Base-by-base conservation (phyloP, 306 rosid genomes). In the Begonia loranthoides region DNA sequence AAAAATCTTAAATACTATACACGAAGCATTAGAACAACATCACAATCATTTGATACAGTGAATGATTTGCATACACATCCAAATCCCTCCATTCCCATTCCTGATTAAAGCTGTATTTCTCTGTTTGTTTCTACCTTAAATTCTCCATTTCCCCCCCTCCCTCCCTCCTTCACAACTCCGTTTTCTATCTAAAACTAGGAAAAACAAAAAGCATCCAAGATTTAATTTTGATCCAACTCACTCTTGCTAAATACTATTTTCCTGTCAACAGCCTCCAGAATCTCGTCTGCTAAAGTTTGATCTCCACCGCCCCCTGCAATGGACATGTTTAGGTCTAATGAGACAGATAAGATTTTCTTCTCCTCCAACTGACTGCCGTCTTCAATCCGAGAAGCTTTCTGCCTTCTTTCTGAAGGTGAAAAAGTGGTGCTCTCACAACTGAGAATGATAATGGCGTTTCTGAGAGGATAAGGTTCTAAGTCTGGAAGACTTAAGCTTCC, bases 401-500 rank as follows among this genome's bases (percentile, higher is more conserved):
- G 49, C 53, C 56, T 49, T 54, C 65, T 69, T 47, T 38, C 10
- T 13, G 70, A 53, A 57, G 65, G 49, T 67, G 56, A 64, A 13
- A 65, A 40, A 53, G 33, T 46, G 67, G 51, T 64, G 11, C 68
- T 73, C 69, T 82, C 79, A 61, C 76, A 52, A 14, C 73, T 71
- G 76, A 87, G 67, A 69, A 87, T 62, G 58, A 87, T 71, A 56
- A 87, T 83, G 52, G 94, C 87, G 55, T 87, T 90, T 56, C 67
- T 87, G 11, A 87, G 73, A 28, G 80, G 82, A 62, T 71, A 60
- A 55, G 70, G 47, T 54, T 83, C 96, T 17, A 74, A 82, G 62
- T 56, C 56, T 5, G 72, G 58, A 68, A 80, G 62, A 44, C 56
- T 73, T 17, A 83, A 1, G 47, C 66, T 76, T 49, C 96, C 96